Base-by-base conservation (phyloP, 1,284 basidiomycete genomes). In the Pseudozyma sp. region DNA sequence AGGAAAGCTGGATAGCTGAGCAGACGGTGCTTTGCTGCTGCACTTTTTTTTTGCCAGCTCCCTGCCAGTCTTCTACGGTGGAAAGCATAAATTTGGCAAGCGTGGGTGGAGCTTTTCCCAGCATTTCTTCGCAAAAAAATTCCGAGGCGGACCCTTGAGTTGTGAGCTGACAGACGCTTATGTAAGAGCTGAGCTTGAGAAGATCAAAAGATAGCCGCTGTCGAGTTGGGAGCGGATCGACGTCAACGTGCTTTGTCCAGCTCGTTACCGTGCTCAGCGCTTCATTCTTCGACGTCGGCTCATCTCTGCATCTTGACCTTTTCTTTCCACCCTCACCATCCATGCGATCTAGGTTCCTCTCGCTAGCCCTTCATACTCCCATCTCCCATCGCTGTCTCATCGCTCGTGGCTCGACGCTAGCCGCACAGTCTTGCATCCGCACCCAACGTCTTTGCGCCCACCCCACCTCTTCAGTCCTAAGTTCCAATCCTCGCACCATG, bases 401-500 rank as follows among this genome's bases (percentile, higher is more conserved):
- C 7, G 14, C 40, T 29, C 37, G 30, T 17, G 24, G 17, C 43
- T 8, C 53, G 17, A 29, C 33, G 24, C 17, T 14, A 37, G 35
- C 9, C 16, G 33, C 42, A 3, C 24, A 31, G 10, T 24, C 14
- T 54, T 13, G n/a, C 17, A 30, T 19, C 35, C 16, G 9, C 6
- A 9, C 50, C 37, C 35, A 37, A 52, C n/a, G 17, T 35, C 44
- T 30, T 19, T 31, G 43, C 4, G 30, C 1, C 17, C n/a, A 5
- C 7, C 53, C 39, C 24, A 47, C 37, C 30, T 68, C 52, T 11
- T 58, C 55, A 5, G 17, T 39, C 13, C 34, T 45, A 30, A 48
- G 37, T 45, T 49, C 55, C 24, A 34, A 31, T 24, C 31, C 56
- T 17, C 56, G 56, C 60, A 64, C 52, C 9, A 69, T 69, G 67